Base-by-base conservation (phyloP, 306 rosid species). In the Castanea crenata region DNA sequence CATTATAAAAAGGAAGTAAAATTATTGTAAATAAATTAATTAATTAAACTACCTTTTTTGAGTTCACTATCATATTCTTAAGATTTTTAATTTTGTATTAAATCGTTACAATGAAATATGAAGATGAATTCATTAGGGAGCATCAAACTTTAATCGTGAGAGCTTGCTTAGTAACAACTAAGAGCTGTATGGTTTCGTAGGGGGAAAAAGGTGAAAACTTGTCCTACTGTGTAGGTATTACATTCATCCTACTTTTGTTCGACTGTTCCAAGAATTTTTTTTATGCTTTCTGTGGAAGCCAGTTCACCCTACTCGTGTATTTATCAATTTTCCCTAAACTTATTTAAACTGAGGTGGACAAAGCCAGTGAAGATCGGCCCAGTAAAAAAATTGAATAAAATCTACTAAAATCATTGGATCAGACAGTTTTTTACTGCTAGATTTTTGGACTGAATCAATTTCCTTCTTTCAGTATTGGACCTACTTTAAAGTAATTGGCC, bases 361-460 rank as follows among this genome's bases (percentile, higher is more conserved):
- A 19, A 65, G 46, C 25, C 71, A 65, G 72, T 18, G 51, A 35
- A 35, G 51, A 34, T 49, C 29, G n/a, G 23, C 49, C 71, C 51
- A 32, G 10, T 62, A 46, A 35, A 74, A 74, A 38, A 7, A 38
- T 49, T 58, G 21, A 63, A 58, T 69, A 21, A 71, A 44, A 31
- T 71, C 41, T 49, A 68, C 23, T 61, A 71, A 19, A 74, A 86
- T 83, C 62, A 51, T 70, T 71, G 72, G 72, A 68, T 35, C 29
- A 82, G 64, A 72, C 80, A 69, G 23, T 55, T 44, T 6, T 69
- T 55, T 76, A 62, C 76, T 79, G 82, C 58, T 74, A 74, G 71
- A 73, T 73, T 78, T 70, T 71, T 32, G 21, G 75, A 70, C 12
- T 52, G 6, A 1, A 74, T 62, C 44, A 57, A 86, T 41, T 70